Conservation (phyloP, 2,329 filamentous ascomycete genomes). For the Colletotrichum tanaceti region DNA sequence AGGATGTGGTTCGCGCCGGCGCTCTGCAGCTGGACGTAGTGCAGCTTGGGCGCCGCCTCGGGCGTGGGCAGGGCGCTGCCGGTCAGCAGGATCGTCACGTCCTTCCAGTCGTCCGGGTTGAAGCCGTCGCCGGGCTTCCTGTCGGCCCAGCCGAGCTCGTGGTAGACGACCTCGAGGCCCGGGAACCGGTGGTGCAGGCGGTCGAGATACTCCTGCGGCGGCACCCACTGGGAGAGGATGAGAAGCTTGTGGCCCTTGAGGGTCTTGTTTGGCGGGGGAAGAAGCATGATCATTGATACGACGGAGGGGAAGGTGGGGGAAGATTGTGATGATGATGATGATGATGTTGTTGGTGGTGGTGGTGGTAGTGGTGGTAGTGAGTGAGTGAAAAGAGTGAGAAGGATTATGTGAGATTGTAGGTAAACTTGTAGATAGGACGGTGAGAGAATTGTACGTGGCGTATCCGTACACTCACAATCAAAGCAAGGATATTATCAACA, state of each 20-base stretch:
- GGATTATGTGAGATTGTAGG: not conserved
- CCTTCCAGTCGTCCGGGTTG: slow-evolving; percentile 56
- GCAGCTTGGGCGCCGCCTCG: slow-evolving; percentile 59
- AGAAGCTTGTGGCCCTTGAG: slow-evolving; percentile 60
- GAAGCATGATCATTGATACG: slow-evolving; percentile 34
- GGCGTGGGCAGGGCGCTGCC: slow-evolving; percentile 55
- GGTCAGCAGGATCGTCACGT: slow-evolving; percentile 62
- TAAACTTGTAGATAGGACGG: not conserved
- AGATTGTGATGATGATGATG: no score
- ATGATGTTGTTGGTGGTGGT: no score
- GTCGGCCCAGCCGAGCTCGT: slow-evolving; percentile 47
- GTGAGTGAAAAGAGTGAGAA: not conserved
- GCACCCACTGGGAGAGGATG: slow-evolving; percentile 51
- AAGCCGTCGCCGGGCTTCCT: slow-evolving; percentile 44
- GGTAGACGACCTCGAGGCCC: slow-evolving; percentile 54
- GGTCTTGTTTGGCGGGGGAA: slow-evolving; percentile 35
- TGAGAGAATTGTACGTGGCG: no score
- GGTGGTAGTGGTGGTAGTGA: no score
- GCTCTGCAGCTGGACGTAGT: slow-evolving; percentile 65
- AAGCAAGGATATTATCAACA: not conserved
- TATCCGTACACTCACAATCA: not conserved
- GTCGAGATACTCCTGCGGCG: slow-evolving; percentile 50
- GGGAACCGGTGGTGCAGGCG: slow-evolving; percentile 55
- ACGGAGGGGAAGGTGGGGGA: no score
- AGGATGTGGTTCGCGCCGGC: slow-evolving; percentile 65